These are phyloP conservation scores for Sclerotinia borealis DNA, from an alignment of 2,329 filamentous ascomycete species.

Conservation along the genomic window DNA sequence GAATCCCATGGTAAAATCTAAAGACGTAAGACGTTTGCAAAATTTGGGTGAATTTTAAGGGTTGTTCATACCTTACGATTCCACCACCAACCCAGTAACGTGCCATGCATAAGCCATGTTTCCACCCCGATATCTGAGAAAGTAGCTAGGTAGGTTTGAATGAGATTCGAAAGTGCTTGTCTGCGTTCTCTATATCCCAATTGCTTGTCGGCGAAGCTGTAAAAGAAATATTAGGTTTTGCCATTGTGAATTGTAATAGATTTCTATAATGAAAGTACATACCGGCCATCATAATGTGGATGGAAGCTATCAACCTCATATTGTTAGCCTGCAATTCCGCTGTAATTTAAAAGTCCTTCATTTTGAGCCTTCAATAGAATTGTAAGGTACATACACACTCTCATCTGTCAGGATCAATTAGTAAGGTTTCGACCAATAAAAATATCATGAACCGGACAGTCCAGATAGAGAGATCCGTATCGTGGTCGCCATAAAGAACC, in stretches of 20 bases:
- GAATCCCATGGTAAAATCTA: constrained; percentile 73
- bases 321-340: constrained; percentile 13
- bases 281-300: constrained; percentile 36
- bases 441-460: neutral
- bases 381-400: constrained; percentile 26
- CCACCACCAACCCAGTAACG: constrained; percentile 86
- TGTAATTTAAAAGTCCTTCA: neutral
- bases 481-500: neutral
- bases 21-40: neutral
- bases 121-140: constrained; percentile 51
- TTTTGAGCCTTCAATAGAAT: neutral
- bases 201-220: constrained; percentile 35
- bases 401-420: constrained; percentile 22
- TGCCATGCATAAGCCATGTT: constrained; percentile 66
- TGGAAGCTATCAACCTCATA: constrained; percentile 30
- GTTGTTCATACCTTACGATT: constrained; percentile 40
- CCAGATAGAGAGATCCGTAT: neutral
- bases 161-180: constrained; percentile 59
- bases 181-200: constrained; percentile 38
- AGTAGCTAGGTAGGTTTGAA: constrained; percentile 67
- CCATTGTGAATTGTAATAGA: neutral
- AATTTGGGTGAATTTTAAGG: neutral
- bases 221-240: neutral
- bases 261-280: constrained; percentile 7
- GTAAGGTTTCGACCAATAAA: neutral